Evolutionary conservation across 2,329 filamentous ascomycete species (phyloP).

Genomic region (Hypoxylon sp.): DNA sequence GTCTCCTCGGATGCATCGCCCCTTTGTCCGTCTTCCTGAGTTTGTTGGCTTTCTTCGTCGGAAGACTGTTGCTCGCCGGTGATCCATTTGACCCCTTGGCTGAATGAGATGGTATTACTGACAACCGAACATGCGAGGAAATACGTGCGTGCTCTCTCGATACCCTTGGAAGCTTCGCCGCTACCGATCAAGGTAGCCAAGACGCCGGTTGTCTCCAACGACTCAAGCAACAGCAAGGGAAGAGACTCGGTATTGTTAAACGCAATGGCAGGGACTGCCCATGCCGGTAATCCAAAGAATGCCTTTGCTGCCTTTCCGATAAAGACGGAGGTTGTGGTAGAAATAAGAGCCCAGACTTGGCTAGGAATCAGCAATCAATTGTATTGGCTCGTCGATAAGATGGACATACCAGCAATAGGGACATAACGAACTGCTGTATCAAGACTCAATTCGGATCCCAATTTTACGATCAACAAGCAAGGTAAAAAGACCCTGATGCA

Average conservation of each 20-base stretch:
- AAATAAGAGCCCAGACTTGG: constrained; percentile 47
- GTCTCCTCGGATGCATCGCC: constrained; percentile 4
- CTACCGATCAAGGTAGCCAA: constrained; percentile 55
- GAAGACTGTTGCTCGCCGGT: constrained; percentile 33
- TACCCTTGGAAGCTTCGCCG: constrained; percentile 57
- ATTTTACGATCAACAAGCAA: constrained; percentile 46
- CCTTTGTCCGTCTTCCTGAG: constrained; percentile 7
- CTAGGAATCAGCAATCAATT: constrained; percentile 6
- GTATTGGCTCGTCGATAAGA: neutral
- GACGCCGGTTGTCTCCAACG: constrained; percentile 64
- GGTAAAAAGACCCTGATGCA: constrained; percentile 50
- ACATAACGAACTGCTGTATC: constrained; percentile 41
- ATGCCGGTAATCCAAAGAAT: constrained; percentile 45
- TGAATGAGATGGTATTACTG: constrained; percentile 66
- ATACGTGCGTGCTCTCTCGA: constrained; percentile 67
- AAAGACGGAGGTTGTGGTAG: constrained; percentile 43
- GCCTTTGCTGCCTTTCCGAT: constrained; percentile 38
- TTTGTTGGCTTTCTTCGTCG: constrained; percentile 41
- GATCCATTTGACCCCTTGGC: constrained; percentile 59
- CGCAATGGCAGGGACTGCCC: constrained; percentile 46
- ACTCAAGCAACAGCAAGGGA: constrained; percentile 50
- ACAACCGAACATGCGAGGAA: constrained; percentile 69
- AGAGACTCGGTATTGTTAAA: constrained; percentile 51
- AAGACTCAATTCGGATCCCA: constrained; percentile 46
- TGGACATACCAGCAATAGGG: constrained; percentile 42